Conservation (phyloP, 305 asterid species). For the Petunia hybrid region DNA sequence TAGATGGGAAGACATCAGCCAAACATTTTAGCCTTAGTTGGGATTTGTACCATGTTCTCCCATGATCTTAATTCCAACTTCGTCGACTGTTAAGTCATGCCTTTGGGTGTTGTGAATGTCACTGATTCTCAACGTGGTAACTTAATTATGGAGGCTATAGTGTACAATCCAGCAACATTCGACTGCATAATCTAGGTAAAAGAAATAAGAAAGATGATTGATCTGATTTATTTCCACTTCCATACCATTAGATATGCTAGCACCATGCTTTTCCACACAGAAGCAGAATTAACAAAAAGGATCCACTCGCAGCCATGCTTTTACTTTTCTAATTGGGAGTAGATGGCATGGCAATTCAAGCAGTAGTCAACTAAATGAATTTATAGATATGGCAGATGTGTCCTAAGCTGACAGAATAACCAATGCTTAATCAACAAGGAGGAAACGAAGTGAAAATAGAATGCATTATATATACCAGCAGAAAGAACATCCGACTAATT, state of each 20-base stretch:
- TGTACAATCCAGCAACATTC: background rate
- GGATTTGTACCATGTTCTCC: background rate
- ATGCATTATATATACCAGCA: constrained; percentile 18
- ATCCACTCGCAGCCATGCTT: background rate
- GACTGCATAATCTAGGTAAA: background rate
- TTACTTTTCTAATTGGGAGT: background rate
- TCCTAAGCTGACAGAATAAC: background rate
- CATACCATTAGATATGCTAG: background rate
- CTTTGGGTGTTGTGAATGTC: background rate
- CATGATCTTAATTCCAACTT: background rate
- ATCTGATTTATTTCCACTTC: background rate
- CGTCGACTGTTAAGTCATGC: background rate
- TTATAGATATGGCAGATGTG: background rate
- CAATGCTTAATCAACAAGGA: background rate
- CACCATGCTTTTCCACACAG: background rate
- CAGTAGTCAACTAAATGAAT: background rate
- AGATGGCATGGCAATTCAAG: background rate
- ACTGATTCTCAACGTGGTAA: background rate
- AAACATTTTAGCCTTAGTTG: background rate
- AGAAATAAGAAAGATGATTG: background rate
- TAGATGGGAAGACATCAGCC: background rate
- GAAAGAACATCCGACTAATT: constrained; percentile 10
- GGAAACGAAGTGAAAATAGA: background rate
- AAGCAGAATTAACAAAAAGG: background rate
- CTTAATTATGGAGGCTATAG: background rate